Evolutionary conservation across 495 filamentous ascomycete genomes (phyloP).

Genomic region (Astrocystis sublimbata): DNA sequence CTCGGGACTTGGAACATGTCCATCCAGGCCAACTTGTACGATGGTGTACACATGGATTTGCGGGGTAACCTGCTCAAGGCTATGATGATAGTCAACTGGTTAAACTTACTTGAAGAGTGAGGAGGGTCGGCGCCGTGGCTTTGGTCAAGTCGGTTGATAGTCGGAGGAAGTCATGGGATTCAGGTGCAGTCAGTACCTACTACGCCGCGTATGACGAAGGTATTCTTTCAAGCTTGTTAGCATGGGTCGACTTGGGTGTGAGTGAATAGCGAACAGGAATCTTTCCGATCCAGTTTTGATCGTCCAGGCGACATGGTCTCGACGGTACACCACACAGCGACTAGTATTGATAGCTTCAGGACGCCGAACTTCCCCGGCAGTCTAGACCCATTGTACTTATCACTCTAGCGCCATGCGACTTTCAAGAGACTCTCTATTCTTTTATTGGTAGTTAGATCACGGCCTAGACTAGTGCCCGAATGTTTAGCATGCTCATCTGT

Average conservation of each 20-base stretch:
- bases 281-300: background rate
- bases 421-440: background rate
- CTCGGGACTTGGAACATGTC: constrained; percentile 58
- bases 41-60: constrained; percentile 57
- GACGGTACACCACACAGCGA: background rate
- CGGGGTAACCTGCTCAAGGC: constrained; percentile 55
- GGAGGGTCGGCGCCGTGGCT: background rate
- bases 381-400: background rate
- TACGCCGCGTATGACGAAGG: too few species aligned
- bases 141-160: background rate
- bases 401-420: background rate
- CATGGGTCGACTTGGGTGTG: background rate
- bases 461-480: background rate
- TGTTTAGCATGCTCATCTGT: background rate
- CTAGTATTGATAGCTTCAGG: background rate
- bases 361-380: background rate
- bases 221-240: background rate
- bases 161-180: background rate
- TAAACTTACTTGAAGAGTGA: constrained; percentile 38
- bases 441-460: background rate
- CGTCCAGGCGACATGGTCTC: background rate
- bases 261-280: background rate
- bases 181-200: too few species aligned
- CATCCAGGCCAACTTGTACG: constrained; percentile 53
- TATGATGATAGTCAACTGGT: constrained; percentile 60